Base-by-base conservation (phyloP, 208 protist species). In the Trypanosoma cruzi region DNA sequence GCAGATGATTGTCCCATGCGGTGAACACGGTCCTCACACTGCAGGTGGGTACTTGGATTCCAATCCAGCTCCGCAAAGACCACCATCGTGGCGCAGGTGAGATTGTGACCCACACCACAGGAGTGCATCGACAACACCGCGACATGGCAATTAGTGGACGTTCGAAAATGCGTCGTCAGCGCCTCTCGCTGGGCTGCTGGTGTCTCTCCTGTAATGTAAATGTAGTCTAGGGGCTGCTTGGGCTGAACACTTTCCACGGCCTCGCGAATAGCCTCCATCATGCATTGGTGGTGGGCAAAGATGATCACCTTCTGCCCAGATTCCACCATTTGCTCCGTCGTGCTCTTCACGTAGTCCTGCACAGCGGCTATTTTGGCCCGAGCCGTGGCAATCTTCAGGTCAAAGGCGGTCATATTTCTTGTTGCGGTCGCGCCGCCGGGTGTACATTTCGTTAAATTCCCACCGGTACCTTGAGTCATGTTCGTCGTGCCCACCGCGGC, bases 1-100 rank as follows among this genome's bases (percentile, higher is more conserved):
- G 84, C 54, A 42, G 94, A 84, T 11, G 68, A 50, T 69, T 98
- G 96, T 37, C 98, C 98, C 37, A 99, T 98, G 64, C 98, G 88
- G 74, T 99, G 98, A 8, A 97, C 92, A 28, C 98, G 82, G 75
- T 99, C 97, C 68, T 99, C 98, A 61, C 94, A 97, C 79, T 99
- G 98, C 6, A 97, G 73, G 34, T 99, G 86, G 8, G 92, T 93
- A 44, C 93, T 97, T n/a, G 96, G 97, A 68, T 97, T 98, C 98
- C 98, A 99, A 79, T 95, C 97, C 4, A 99, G 82, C 81, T 99
- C 98, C 0, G 95, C 91, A 85, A 99, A 99, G 3, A 99, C 83
- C 0, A 99, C 98, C 10, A 90, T 96, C 28, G 84, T 86, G 46
- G 96, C 94, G 55, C 87, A 92, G 10, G 90, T 98, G 44, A 99